A percentile compares a stretch with the other conserved stretches of the same genome.
Conservation (phyloP, 2,329 filamentous ascomycete species). For the Hymenoscyphus fructigenus region DNA sequence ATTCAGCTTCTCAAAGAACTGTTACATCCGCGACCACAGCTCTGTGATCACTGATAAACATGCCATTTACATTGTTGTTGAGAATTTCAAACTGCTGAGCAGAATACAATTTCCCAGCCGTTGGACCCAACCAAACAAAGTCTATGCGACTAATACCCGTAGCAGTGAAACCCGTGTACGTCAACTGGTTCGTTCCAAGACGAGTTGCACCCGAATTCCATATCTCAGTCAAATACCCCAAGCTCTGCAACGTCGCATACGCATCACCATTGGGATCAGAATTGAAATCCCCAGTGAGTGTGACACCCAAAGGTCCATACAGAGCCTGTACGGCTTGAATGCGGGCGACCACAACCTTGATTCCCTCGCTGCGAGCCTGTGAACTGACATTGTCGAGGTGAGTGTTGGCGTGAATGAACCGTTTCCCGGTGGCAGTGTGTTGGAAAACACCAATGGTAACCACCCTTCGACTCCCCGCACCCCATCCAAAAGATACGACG, state of each 20-base stretch:
- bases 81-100: background rate
- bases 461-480: background rate
- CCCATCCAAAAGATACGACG: background rate
- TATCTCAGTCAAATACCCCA: background rate
- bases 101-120: background rate
- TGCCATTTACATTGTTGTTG: background rate
- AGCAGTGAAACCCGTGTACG: background rate
- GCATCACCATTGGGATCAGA: background rate
- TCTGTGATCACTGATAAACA: background rate
- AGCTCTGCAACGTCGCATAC: background rate
- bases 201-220: background rate
- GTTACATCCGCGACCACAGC: background rate
- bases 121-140: background rate
- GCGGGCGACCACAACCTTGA: background rate
- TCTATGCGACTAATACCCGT: background rate
- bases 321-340: background rate
- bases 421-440: background rate
- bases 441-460: background rate
- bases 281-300: background rate
- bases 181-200: background rate
- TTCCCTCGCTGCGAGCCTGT: background rate
- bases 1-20: background rate
- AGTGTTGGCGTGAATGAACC: background rate
- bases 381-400: constrained; percentile 1
- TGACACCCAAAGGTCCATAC: background rate